A percentile compares a stretch with the other conserved stretches of the same genome.
Evolutionary conservation across 2,329 filamentous ascomycete species (phyloP).

Genomic region (Biscogniauxia marginata): DNA sequence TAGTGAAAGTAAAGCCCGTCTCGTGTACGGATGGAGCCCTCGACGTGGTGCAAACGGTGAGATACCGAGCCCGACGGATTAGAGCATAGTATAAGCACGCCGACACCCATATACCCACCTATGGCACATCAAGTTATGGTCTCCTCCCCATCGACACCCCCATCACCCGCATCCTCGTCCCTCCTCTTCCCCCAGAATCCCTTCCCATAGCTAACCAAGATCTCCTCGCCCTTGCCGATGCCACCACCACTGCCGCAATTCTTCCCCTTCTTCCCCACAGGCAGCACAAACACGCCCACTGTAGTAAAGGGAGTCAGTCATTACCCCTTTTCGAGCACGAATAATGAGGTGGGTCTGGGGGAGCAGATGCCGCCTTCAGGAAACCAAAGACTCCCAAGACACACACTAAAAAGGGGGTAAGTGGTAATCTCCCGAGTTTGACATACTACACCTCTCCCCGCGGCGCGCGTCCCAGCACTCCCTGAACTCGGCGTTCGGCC

Average conservation of each 20-base stretch:
- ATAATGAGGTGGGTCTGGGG: too few species aligned
- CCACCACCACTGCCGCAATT: slow-evolving; percentile 18
- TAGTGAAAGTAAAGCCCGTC: too few species aligned
- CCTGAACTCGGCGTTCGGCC: slow-evolving; percentile 58
- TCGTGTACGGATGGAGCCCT: too few species aligned
- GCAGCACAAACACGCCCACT: slow-evolving; percentile 47
- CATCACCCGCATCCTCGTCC: slow-evolving; percentile 28
- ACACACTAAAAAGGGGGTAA: not conserved
- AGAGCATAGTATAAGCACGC: too few species aligned
- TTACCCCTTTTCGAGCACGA: too few species aligned
- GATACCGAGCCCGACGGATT: too few species aligned
- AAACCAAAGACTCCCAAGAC: too few species aligned
- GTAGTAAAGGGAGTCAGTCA: too few species aligned
- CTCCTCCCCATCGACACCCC: not conserved
- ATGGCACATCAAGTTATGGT: not conserved
- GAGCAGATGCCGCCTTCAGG: too few species aligned
- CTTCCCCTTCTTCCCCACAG: slow-evolving; percentile 39
- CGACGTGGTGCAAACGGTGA: too few species aligned
- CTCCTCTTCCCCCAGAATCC: slow-evolving; percentile 61
- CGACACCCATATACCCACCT: too few species aligned
- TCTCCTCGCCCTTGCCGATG: slow-evolving; percentile 60
- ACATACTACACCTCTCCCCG: slow-evolving; percentile 52
- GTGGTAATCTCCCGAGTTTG: too few species aligned
- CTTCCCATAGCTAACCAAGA: slow-evolving; percentile 66
- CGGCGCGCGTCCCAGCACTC: slow-evolving; percentile 55